Conservation (phyloP, 2,329 filamentous ascomycete species). For the Biscogniauxia marginata region DNA sequence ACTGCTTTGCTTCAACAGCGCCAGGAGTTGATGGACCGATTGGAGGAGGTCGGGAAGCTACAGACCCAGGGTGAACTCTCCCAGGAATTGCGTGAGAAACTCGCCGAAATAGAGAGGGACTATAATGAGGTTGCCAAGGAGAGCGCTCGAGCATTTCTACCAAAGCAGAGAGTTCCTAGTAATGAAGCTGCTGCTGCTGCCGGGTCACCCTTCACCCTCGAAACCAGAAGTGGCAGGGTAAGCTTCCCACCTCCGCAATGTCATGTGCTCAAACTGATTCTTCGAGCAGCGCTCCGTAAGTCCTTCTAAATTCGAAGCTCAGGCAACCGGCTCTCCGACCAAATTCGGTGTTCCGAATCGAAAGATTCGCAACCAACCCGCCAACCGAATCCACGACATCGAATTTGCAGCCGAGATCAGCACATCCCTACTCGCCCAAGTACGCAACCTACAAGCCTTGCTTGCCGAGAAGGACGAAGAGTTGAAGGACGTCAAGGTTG, state of each 20-base stretch:
- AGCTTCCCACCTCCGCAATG: constrained; percentile 24
- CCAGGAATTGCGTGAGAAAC: constrained; percentile 76
- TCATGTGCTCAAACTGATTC: neutral
- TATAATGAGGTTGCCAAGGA: constrained; percentile 93
- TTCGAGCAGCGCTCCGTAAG: constrained; percentile 62
- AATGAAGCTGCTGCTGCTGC: constrained; percentile 53
- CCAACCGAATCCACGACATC: constrained; percentile 88
- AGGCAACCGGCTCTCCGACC: constrained; percentile 81
- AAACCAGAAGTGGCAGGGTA: constrained; percentile 53
- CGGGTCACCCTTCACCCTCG: constrained; percentile 53
- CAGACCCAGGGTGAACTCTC: constrained; percentile 75
- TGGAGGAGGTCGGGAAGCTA: constrained; percentile 80
- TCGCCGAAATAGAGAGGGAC: constrained; percentile 87
- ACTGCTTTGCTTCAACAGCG: constrained; percentile 85
- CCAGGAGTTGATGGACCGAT: constrained; percentile 74
- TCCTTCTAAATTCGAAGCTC: constrained; percentile 77
- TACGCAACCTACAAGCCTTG: constrained; percentile 82
- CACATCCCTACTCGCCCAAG: constrained; percentile 88
- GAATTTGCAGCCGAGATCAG: constrained; percentile 98
- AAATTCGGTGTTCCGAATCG: constrained; percentile 86
- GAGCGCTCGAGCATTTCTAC: constrained; percentile 82
- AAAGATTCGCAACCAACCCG: constrained; percentile 85
- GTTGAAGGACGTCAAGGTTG: constrained; percentile 69
- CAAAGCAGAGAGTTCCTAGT: constrained; percentile 77
- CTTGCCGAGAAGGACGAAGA: constrained; percentile 86